Conservation (phyloP, 2,329 filamentous ascomycete genomes). For the Calonectria pseudoturangicola region DNA sequence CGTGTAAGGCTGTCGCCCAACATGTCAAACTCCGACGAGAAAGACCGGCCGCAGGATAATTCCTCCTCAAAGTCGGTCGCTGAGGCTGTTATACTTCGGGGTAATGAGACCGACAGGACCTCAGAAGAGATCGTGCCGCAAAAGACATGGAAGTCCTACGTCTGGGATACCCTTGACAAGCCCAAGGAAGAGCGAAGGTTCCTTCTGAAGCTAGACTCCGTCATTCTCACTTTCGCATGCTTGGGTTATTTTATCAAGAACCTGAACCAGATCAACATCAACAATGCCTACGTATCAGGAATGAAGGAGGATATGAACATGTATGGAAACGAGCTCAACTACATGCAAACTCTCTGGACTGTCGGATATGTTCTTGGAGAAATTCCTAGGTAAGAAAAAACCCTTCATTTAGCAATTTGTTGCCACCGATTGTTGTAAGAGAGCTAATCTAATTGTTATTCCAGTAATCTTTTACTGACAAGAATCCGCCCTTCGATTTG, state of each 20-base stretch:
- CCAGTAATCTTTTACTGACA: conserved; percentile 59
- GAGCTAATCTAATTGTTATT: not conserved
- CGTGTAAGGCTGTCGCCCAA: not conserved
- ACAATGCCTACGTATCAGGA: conserved; percentile 64
- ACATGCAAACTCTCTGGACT: conserved; percentile 72
- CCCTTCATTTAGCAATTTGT: not conserved
- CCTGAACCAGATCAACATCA: conserved; percentile 59
- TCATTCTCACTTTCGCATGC: conserved; percentile 61
- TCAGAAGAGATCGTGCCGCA: conserved; percentile 54
- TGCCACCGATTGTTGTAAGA: not conserved
- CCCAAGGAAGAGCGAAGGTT: conserved; percentile 63
- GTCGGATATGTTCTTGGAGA: conserved; percentile 74
- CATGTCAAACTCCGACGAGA: conserved; percentile 36
- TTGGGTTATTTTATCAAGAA: conserved; percentile 63
- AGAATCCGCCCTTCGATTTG: conserved; percentile 63
- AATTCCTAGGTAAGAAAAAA: conserved; percentile 54
- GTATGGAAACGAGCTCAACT: conserved; percentile 68
- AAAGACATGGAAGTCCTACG: conserved; percentile 66
- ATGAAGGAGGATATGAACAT: conserved; percentile 72
- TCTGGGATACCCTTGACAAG: conserved; percentile 70
- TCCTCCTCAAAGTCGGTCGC: conserved; percentile 35
- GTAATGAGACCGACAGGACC: conserved; percentile 38
- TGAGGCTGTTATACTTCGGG: conserved; percentile 32
- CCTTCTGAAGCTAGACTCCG: conserved; percentile 65
- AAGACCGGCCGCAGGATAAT: conserved; percentile 28